phyloP scores from a whole-genome alignment of 1,284 basidiomycete genomes.

The Ustanciosporium gigantosporum region DNA sequence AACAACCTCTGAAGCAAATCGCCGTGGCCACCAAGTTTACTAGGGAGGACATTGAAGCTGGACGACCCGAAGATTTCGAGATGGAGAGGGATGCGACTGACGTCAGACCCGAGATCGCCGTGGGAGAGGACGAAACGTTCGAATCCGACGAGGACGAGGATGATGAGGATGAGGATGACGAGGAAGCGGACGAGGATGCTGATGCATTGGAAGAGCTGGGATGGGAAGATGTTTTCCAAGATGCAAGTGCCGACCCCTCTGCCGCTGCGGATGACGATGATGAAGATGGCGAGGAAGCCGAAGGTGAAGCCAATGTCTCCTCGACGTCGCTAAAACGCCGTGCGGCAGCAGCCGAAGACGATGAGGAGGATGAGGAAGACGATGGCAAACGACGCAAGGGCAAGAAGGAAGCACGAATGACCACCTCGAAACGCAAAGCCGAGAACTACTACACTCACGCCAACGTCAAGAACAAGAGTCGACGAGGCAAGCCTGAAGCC shows the following conservation, averaged over 20 bases:
- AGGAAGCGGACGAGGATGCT: constrained; percentile 53
- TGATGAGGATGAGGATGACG: constrained; percentile 40
- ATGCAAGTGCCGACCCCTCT: too few species aligned
- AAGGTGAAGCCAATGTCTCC: constrained; percentile 50
- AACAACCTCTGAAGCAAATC: constrained; percentile 67
- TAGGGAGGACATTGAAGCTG: constrained; percentile 58
- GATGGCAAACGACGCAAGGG: constrained; percentile 26
- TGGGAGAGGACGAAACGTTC: constrained; percentile 41
- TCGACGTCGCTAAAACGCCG: constrained; percentile 38
- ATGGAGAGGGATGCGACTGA: constrained; percentile 49
- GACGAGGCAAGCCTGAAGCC: constrained; percentile 61
- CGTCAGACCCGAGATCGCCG: constrained; percentile 32
- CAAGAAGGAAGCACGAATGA: constrained; percentile 53
- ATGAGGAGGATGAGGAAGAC: constrained; percentile 47
- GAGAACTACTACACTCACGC: constrained; percentile 78
- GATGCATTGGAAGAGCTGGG: constrained; percentile 69
- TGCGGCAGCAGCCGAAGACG: constrained; percentile 39
- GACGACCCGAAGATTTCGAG: constrained; percentile 56
- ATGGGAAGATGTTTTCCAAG: constrained; percentile 75
- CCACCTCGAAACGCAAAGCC: constrained; percentile 71
- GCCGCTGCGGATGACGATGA: too few species aligned
- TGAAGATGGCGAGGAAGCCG: constrained; percentile 35
- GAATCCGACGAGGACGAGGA: constrained; percentile 30
- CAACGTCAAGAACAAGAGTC: constrained; percentile 62
- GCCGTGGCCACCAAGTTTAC: constrained; percentile 67